phyloP scores from a whole-genome alignment of 805 yeast genomes.

The Zygoascus tannicola region DNA sequence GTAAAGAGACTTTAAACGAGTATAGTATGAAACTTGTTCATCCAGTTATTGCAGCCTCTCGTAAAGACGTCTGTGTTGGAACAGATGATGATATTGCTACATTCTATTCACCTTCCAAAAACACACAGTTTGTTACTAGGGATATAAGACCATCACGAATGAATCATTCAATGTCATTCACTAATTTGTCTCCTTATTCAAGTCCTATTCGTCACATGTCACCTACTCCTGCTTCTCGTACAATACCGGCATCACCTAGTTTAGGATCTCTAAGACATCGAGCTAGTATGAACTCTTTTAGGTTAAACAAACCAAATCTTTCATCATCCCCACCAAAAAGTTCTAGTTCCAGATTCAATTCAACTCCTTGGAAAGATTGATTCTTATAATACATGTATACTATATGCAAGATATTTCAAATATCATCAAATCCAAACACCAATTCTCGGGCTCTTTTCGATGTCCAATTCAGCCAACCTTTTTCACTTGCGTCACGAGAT shows the following conservation, averaged over 20 bases:
- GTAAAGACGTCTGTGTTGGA: slow-evolving; percentile 49
- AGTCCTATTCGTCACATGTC: too few species aligned
- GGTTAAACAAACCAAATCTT: not conserved
- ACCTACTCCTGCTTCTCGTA: not conserved
- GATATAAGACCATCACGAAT: slow-evolving; percentile 15
- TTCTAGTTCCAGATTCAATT: too few species aligned
- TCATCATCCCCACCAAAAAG: too few species aligned
- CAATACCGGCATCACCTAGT: not conserved
- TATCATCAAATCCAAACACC: slow-evolving; percentile 49
- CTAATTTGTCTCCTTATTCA: slow-evolving; percentile 7
- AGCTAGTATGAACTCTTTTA: slow-evolving; percentile 5
- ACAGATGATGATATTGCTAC: slow-evolving; percentile 23
- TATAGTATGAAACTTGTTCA: slow-evolving; percentile 53
- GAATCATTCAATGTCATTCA: not conserved
- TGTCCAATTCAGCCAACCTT: slow-evolving; percentile 28
- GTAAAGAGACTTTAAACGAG: slow-evolving; percentile 53
- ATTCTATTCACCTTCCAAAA: slow-evolving; percentile 19
- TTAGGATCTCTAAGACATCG: slow-evolving; percentile 3
- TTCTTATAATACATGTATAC: too few species aligned
- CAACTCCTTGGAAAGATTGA: too few species aligned
- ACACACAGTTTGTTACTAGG: slow-evolving; percentile 15
- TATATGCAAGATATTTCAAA: not conserved
- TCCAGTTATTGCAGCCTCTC: slow-evolving; percentile 43
- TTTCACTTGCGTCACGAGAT: slow-evolving; percentile 7
- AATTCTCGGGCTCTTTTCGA: slow-evolving; percentile 35